phyloP scores from a whole-genome alignment of 2,329 filamentous ascomycete genomes.

The Cercospora sesami region DNA sequence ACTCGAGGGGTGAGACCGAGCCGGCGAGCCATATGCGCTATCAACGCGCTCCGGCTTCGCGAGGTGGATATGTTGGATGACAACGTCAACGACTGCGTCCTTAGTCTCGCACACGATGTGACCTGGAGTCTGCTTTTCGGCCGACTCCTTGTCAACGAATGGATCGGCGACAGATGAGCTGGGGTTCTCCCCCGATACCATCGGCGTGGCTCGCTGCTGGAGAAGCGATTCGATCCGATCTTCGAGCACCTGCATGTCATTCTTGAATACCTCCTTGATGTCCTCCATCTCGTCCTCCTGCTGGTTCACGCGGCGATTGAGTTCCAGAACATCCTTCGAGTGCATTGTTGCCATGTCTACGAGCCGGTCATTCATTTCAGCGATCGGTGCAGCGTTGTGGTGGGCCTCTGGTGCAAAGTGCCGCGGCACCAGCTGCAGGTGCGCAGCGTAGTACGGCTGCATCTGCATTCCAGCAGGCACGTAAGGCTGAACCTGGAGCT shows the following conservation, averaged over 20 bases:
- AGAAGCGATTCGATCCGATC: neutral
- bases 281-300: conserved; percentile 15
- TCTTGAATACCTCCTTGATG: conserved; percentile 8
- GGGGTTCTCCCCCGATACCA: neutral
- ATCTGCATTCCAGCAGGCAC: neutral
- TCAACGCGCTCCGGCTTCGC: neutral
- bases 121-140: conserved; percentile 5
- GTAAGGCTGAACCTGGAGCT: neutral
- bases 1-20: neutral
- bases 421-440: neutral
- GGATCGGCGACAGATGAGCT: neutral
- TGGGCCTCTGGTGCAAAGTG: neutral
- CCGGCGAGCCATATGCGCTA: neutral
- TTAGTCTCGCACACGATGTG: conserved; percentile 9
- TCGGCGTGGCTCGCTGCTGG: neutral
- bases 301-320: conserved; percentile 12
- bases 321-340: conserved; percentile 13
- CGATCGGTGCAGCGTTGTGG: neutral
- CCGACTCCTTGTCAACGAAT: conserved; percentile 11
- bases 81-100: neutral
- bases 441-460: neutral
- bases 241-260: conserved; percentile 22
- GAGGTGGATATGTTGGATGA: neutral
- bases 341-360: neutral
- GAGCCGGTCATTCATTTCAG: neutral